These are phyloP conservation scores for Pythium brachiatum DNA, from an alignment of 352 stramenopile genomes.

Conservation along the genomic window DNA sequence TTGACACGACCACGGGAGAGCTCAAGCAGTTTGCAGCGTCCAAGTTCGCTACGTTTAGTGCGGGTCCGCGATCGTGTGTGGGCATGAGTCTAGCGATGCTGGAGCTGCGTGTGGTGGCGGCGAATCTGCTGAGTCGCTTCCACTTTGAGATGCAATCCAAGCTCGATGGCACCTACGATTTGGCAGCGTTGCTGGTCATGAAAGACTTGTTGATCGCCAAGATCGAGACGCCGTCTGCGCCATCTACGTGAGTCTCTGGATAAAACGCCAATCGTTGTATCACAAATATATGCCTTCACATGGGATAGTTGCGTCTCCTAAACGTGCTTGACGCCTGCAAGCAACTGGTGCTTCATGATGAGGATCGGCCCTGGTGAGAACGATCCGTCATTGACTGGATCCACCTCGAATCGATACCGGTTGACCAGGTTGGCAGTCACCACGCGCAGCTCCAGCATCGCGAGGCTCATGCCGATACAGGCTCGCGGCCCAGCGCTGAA, in stretches of 20 bases:
- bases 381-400: constrained; percentile 13
- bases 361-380: constrained; percentile 4
- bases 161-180: background rate
- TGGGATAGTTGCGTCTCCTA: too few relatives aligned
- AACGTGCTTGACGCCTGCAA: background rate
- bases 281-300: too few relatives aligned
- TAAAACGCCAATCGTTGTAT: background rate
- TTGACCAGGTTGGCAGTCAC: constrained; percentile 20
- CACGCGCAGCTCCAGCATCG: constrained; percentile 37
- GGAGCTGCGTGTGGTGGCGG: background rate
- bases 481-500: constrained; percentile 34
- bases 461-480: constrained; percentile 35
- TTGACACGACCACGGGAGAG: constrained; percentile 24
- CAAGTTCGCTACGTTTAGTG: constrained; percentile 43
- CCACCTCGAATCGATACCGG: constrained; percentile 13
- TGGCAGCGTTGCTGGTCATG: background rate
- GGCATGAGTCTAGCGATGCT: constrained; percentile 49
- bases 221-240: background rate
- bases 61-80: constrained; percentile 41
- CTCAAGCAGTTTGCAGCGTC: constrained; percentile 10
- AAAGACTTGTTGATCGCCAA: background rate
- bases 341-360: constrained; percentile 22
- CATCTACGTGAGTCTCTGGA: background rate
- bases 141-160: background rate
- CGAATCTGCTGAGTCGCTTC: background rate